Base-by-base conservation (phyloP, 2,329 filamentous ascomycete genomes). In the Fusarium sp. region DNA sequence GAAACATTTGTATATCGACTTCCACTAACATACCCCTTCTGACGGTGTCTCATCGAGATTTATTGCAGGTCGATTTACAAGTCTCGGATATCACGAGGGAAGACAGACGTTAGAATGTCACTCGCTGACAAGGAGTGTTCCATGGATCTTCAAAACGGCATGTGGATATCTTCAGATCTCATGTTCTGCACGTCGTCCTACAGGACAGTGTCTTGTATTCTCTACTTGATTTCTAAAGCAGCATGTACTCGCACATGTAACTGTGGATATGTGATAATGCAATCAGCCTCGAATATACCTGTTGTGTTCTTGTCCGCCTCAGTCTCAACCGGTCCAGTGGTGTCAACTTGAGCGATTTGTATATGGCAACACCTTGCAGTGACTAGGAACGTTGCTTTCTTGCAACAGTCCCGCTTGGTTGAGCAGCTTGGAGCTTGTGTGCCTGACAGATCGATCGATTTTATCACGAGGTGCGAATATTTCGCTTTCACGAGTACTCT, bases 331-430 rank as follows among this genome's bases (percentile, higher is more conserved):
- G 23, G 23, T 62, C 62, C 65, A 68, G 42, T 66, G 67, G 48
- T 33, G 41, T 72, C 56, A 63, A 66, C 48, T 49, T 66, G 70
- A 76, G 64, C 45, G 48, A 63, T 73, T 74, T 69, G 58, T 57
- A 60, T 59, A 58, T 56, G 45, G 49, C 37, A 61, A 63, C 60
- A 63, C 59, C 55, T 62, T 37, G 27, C 48, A 67, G 58, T 42
- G 41, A 39, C 46, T 41, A 48, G 58, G 42, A 60, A 68, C 51
- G 56, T 60, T 73, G 25, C 63, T 60, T 64, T 68, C 41, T 41
- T 52, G 33, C 49, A 51, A 51, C 33, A n/a, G 38, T 45, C 35
- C 44, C 42, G 41, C 66, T n/a, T 64, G n/a, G 49, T 54, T 54
- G 18, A 41, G 35, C 49, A 54, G 25, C 49, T 39, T 41, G 35